These are phyloP conservation scores for Curvularia eragrostidis DNA, from an alignment of 2,329 filamentous ascomycete species.

Conservation along the genomic window DNA sequence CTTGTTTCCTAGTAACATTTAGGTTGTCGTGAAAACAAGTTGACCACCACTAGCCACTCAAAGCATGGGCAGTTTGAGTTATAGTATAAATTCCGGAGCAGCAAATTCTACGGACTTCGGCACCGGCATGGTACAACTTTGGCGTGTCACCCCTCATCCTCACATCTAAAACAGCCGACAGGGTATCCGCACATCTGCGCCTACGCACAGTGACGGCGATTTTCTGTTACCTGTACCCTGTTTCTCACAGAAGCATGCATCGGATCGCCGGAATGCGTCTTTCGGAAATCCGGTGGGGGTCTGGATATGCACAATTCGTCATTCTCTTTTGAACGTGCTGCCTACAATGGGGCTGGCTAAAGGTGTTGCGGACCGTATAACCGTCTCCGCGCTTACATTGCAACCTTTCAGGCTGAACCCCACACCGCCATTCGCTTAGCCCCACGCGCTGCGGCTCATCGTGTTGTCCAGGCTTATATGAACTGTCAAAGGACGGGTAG, in stretches of 20 bases:
- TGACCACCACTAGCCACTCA: neutral
- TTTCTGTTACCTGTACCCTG: neutral
- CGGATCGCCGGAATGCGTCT: constrained; percentile 11
- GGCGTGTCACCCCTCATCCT: constrained; percentile 5
- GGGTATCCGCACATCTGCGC: neutral
- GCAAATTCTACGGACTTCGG: constrained; percentile 8
- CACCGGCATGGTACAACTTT: constrained; percentile 5
- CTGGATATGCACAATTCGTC: constrained; percentile 7
- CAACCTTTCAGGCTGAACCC: constrained; percentile 38
- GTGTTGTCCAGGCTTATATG: constrained; percentile 34
- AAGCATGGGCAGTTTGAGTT: neutral
- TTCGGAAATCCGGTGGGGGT: constrained; percentile 1
- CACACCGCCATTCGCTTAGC: constrained; percentile 43
- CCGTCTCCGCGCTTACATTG: constrained; percentile 38
- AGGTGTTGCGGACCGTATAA: constrained; percentile 44
- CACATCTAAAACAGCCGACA: constrained; percentile 12
- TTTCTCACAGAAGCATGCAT: constrained; percentile 1
- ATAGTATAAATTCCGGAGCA: neutral
- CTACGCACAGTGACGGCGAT: too few relatives aligned
- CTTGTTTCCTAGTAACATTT: neutral
- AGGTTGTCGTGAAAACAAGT: neutral
- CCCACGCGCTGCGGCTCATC: constrained; percentile 41
- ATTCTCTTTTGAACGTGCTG: constrained; percentile 3
- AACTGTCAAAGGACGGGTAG: constrained; percentile 18
- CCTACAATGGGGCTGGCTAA: constrained; percentile 27